Conservation (phyloP, 169 alveolate species). For the Eimeria acervulina region DNA sequence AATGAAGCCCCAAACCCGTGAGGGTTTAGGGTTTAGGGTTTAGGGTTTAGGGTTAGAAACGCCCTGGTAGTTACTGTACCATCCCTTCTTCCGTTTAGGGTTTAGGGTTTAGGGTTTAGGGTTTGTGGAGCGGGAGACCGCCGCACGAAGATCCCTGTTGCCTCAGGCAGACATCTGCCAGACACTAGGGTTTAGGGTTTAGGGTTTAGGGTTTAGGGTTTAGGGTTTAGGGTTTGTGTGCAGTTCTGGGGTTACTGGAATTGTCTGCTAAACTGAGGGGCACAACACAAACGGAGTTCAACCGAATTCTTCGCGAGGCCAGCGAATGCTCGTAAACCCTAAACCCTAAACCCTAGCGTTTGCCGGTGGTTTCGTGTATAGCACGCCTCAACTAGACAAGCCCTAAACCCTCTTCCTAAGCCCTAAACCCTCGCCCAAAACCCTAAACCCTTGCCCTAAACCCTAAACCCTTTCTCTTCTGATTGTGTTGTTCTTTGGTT, state of each 20-base stretch:
- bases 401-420: too few species aligned
- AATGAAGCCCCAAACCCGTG: neutral
- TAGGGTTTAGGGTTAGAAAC: slow-evolving; percentile 42
- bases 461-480: neutral
- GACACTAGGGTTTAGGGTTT: neutral
- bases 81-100: neutral
- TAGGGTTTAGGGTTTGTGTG: slow-evolving; percentile 41
- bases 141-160: too few species aligned
- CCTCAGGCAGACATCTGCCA: too few species aligned
- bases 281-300: neutral
- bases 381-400: too few species aligned
- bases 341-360: slow-evolving; percentile 60
- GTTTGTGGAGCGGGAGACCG: neutral
- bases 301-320: neutral
- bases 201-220: slow-evolving; percentile 60
- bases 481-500: neutral
- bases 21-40: slow-evolving; percentile 42
- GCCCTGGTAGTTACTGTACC: neutral
- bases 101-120: slow-evolving; percentile 47
- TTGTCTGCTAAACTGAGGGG: neutral
- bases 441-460: neutral
- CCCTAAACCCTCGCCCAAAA: too few species aligned
- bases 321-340: slow-evolving; percentile 17
- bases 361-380: too few species aligned
- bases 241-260: neutral